Conservation (phyloP, 495 filamentous ascomycete species). For the Aspergillus incahuasiensis region DNA sequence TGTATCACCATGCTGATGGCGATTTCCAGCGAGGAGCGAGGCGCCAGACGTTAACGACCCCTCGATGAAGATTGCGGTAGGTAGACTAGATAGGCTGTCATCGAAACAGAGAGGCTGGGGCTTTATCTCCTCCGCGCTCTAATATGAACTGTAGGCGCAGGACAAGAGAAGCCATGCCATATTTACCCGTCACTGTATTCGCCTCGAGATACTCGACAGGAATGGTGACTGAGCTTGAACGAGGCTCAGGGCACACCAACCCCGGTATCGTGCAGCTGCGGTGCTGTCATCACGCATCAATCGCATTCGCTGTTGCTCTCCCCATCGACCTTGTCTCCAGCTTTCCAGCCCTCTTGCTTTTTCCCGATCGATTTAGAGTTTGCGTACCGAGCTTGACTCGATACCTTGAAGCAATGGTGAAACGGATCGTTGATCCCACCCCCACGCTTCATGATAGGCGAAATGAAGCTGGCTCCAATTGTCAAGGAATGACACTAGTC, state of each 20-base stretch:
- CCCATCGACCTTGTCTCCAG: neutral
- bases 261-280: neutral
- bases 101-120: neutral
- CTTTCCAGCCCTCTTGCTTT: conserved; percentile 5
- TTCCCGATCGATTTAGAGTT: conserved; percentile 7
- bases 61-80: neutral
- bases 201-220: neutral
- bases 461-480: conserved; percentile 14
- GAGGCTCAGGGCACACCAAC: neutral
- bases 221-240: neutral
- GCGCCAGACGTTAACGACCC: neutral
- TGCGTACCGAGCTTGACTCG: conserved; percentile 12
- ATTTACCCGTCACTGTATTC: neutral
- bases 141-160: neutral
- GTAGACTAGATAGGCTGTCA: too few species aligned
- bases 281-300: neutral
- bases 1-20: conserved; percentile 7
- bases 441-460: conserved; percentile 8
- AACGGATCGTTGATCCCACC: conserved; percentile 13
- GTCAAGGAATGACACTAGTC: conserved; percentile 3
- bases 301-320: neutral
- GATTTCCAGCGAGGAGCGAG: conserved; percentile 3
- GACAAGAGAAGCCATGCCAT: neutral
- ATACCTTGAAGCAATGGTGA: conserved; percentile 20
- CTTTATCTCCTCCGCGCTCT: neutral